A percentile compares a stretch with the other conserved stretches of the same genome.
phyloP scores from a whole-genome alignment of 805 yeast genomes.

The Lachancea mirantina region DNA sequence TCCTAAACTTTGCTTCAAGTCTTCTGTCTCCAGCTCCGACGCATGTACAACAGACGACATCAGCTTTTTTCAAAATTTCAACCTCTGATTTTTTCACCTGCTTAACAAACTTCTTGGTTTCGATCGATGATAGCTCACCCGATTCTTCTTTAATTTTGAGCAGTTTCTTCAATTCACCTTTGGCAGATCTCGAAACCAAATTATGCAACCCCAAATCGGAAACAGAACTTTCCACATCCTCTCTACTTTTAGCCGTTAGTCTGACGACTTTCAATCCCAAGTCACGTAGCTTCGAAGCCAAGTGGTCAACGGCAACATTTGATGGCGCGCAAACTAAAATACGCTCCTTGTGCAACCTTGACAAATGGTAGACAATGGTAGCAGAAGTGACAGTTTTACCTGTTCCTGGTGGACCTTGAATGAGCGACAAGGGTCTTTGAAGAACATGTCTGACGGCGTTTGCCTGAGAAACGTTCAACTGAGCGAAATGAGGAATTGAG shows the following conservation, averaged over 20 bases:
- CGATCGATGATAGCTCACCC: slow-evolving; percentile 59
- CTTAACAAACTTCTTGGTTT: slow-evolving; percentile 39
- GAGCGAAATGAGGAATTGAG: slow-evolving; percentile 59
- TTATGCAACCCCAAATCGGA: slow-evolving; percentile 51
- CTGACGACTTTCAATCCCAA: slow-evolving; percentile 75
- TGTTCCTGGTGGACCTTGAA: slow-evolving; percentile 96
- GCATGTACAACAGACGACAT: slow-evolving; percentile 86
- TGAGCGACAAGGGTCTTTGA: slow-evolving; percentile 65
- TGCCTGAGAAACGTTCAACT: slow-evolving; percentile 69
- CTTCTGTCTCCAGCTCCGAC: slow-evolving; percentile 83
- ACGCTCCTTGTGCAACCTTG: slow-evolving; percentile 51
- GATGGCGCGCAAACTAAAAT: slow-evolving; percentile 92
- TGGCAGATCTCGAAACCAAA: slow-evolving; percentile 41
- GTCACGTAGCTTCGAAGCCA: slow-evolving; percentile 63
- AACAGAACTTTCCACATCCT: slow-evolving; percentile 66
- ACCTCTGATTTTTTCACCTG: slow-evolving; percentile 43
- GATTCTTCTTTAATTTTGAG: slow-evolving; percentile 50
- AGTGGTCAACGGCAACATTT: slow-evolving; percentile 89
- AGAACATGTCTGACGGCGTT: slow-evolving; percentile 68
- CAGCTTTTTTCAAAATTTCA: slow-evolving; percentile 46
- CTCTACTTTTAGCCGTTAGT: slow-evolving; percentile 67
- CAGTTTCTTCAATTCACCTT: slow-evolving; percentile 53
- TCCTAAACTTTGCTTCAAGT: slow-evolving; percentile 53
- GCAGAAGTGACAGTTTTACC: slow-evolving; percentile 95
- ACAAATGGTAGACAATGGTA: slow-evolving; percentile 71